These are phyloP conservation scores for Butyriboletus pseudospeciosus DNA, from an alignment of 1,284 basidiomycete genomes.

Conservation along the genomic window DNA sequence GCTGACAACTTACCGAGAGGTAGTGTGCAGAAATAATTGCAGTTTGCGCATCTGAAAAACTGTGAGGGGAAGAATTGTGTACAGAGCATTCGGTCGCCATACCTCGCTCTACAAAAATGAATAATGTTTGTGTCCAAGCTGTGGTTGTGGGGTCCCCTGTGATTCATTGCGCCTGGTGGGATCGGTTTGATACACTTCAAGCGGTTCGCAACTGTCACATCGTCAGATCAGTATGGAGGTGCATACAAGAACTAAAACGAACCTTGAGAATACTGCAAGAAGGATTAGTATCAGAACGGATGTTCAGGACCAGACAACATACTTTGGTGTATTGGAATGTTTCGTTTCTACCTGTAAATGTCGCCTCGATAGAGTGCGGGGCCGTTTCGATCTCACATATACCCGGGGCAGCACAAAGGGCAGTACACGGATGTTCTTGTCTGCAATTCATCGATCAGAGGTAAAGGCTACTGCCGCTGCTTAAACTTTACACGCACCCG, in stretches of 20 bases:
- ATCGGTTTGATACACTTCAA: constrained; percentile 47
- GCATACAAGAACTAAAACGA: background rate
- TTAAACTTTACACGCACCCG: constrained; percentile 40
- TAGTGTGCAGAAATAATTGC: constrained; percentile 56
- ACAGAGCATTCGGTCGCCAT: background rate
- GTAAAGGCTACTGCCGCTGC: background rate
- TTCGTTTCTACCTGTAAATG: constrained; percentile 46
- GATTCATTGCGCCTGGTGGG: constrained; percentile 38
- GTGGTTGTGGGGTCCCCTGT: constrained; percentile 49
- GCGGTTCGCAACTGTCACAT: constrained; percentile 42
- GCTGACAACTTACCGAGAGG: constrained; percentile 41
- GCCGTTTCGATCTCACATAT: constrained; percentile 56
- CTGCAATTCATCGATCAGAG: constrained; percentile 25
- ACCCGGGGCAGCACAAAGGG: constrained; percentile 41
- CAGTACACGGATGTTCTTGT: constrained; percentile 47
- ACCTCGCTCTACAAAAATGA: constrained; percentile 52
- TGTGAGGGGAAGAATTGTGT: background rate
- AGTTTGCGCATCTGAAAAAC: constrained; percentile 45
- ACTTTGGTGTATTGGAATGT: constrained; percentile 51
- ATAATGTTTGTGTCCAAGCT: constrained; percentile 38
- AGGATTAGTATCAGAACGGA: background rate
- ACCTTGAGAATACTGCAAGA: constrained; percentile 29
- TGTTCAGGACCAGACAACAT: background rate
- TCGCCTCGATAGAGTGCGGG: constrained; percentile 55
- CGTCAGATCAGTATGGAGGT: background rate